Percentiles rank a stretch among this genome's conserved stretches.
phyloP scores from a whole-genome alignment of 2,329 filamentous ascomycete species.

The Raffaelea arxii region DNA sequence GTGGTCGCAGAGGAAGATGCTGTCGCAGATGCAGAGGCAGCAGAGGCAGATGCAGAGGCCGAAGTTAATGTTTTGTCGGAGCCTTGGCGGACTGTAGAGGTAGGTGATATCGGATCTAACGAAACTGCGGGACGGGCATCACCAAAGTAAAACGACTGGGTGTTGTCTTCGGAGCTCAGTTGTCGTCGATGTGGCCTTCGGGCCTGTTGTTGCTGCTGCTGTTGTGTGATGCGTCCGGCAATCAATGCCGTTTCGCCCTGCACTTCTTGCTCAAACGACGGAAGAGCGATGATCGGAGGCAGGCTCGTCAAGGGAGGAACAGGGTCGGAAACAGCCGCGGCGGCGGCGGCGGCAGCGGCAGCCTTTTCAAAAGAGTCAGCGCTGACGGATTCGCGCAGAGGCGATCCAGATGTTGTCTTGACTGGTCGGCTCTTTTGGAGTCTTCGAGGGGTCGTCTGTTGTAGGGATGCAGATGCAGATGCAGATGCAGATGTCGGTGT shows the following conservation, averaged over 20 bases:
- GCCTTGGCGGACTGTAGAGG: background rate
- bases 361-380: constrained; percentile 7
- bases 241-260: constrained; percentile 12
- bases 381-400: constrained; percentile 7
- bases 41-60: background rate
- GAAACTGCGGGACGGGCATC: too few relatives aligned
- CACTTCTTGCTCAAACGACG: constrained; percentile 28
- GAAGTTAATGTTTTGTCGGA: background rate
- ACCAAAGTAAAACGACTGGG: constrained; percentile 11
- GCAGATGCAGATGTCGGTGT: constrained; percentile 7
- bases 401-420: constrained; percentile 17
- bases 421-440: constrained; percentile 27
- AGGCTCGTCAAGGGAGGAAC: constrained; percentile 25
- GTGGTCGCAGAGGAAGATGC: too few relatives aligned
- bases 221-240: constrained; percentile 1
- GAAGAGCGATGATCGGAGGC: constrained; percentile 30
- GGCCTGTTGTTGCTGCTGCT: constrained; percentile 4
- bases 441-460: constrained; percentile 23
- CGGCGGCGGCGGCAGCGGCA: background rate
- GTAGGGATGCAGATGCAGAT: background rate
- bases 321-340: constrained; percentile 8
- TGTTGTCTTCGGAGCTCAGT: constrained; percentile 12
- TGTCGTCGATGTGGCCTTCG: constrained; percentile 7
- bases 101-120: too few relatives aligned
- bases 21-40: background rate